Evolutionary conservation across 2,329 filamentous ascomycete genomes (phyloP).

Genomic region (Trichoderma guizhouense): DNA sequence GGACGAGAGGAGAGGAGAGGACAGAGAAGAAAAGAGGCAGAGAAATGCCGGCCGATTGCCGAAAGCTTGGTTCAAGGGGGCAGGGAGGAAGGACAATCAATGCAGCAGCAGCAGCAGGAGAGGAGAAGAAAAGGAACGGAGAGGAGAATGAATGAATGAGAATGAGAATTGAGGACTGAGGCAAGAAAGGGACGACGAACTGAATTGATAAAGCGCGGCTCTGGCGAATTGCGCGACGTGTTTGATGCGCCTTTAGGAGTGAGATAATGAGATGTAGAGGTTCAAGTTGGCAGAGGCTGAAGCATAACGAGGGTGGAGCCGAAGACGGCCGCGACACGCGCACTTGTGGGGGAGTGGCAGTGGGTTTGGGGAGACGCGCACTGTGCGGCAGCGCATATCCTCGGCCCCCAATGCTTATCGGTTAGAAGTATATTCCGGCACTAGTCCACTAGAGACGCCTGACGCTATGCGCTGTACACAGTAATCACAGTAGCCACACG

Average conservation of each 20-base stretch:
- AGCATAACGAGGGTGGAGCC: slow-evolving; percentile 16
- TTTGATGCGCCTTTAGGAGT: slow-evolving; percentile 22
- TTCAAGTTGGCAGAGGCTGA: slow-evolving; percentile 20
- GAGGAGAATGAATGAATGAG: slow-evolving; percentile 16
- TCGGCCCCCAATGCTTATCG: not conserved
- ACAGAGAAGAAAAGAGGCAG: not conserved
- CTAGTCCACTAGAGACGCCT: not conserved
- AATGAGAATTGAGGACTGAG: slow-evolving; percentile 17
- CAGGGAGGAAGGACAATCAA: slow-evolving; percentile 8
- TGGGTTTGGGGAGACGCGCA: not conserved
- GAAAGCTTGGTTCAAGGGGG: slow-evolving; percentile 11
- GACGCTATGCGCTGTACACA: not conserved
- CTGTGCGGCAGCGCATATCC: not conserved
- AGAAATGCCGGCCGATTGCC: slow-evolving; percentile 18
- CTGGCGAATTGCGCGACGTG: slow-evolving; percentile 25
- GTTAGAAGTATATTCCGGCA: not conserved
- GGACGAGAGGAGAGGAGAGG: not conserved
- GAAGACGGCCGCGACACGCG: slow-evolving; percentile 15
- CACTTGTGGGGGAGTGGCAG: not conserved
- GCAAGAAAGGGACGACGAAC: slow-evolving; percentile 31
- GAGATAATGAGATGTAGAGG: slow-evolving; percentile 4
- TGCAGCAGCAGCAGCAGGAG: not conserved
- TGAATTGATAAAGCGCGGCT: slow-evolving; percentile 32
- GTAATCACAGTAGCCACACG: not conserved
- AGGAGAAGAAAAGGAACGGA: slow-evolving; percentile 11